Evolutionary conservation across 768 basidiomycete species (phyloP), one percentile per base, ranked within the genome.

Genomic region (Gloeopeniophorella convolvens): DNA sequence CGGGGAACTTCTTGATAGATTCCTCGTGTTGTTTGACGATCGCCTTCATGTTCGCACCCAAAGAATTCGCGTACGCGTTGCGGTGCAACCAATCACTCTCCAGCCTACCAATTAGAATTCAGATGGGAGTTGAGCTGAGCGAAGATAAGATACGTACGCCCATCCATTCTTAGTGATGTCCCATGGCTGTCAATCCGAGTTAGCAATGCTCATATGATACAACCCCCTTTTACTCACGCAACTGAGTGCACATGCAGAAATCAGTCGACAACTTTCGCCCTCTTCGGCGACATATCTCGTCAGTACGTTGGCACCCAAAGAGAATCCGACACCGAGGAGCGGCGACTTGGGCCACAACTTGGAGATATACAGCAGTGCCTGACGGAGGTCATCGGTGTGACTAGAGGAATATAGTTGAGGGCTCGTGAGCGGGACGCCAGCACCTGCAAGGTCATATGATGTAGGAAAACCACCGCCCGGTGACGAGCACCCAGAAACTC

Each of bases 291-390:
- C 69, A 65, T 95, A 95, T 54, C 89, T 77, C 21, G 91, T 85
- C 58, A 97, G 68, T 24, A 97, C 87, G 63, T 89, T 90, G 37
- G 93, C 87, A 33, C 95, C 95, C 32, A 98, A 78, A 4, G 92
- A 95, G 72, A 94, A 98, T 4, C 93, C 91, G 7, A 95, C 68
- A 12, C 88, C 94, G n/a, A 94, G 67, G 31, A 96, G 69, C 4
- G 85, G 88, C 1, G 94, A 89, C 9, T 75, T 68, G 1, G 94
- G 94, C 59, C 83, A 93, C 53, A 66, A 63, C 37, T 77, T 66
- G 3, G 81, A 73, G 48, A 97, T 78, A 68, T 88, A 85, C 59
- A 85, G 73, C 42, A 95, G 65, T 1, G 89, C 86, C 52, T 80
- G 78, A 21, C 91, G 82, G 30, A 92, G 74, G 68, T 98, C 95